Evolutionary conservation across 495 filamentous ascomycete species (phyloP).

Genomic region (Bathelium albidoporum): DNA sequence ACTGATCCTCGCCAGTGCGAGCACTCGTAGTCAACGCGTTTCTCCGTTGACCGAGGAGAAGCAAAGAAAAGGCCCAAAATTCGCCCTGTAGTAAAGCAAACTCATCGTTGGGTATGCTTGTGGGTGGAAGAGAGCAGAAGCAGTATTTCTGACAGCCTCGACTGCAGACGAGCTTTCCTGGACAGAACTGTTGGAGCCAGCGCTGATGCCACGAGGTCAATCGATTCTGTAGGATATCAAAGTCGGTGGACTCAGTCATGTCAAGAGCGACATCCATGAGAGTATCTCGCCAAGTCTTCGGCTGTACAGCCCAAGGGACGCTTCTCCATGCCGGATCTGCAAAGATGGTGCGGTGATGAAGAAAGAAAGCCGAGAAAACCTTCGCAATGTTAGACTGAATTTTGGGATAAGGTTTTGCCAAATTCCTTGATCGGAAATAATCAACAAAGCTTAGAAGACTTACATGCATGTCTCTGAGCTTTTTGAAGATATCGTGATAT

Average conservation of each 20-base stretch:
- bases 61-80: neutral
- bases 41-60: neutral
- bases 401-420: neutral
- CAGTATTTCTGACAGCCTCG: neutral
- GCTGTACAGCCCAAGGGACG: neutral
- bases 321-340: neutral
- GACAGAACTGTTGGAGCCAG: neutral
- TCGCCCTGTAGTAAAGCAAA: neutral
- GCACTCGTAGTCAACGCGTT: neutral
- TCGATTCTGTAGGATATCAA: neutral
- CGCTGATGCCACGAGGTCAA: neutral
- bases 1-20: neutral
- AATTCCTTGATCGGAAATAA: neutral
- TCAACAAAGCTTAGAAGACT: neutral
- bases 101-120: neutral
- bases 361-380: neutral
- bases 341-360: neutral
- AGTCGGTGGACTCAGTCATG: neutral
- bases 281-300: neutral
- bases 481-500: constrained; percentile 3
- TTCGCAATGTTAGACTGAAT: neutral
- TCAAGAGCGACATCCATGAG: neutral
- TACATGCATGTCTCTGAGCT: neutral
- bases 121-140: neutral
- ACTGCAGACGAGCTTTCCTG: neutral